These are phyloP conservation scores for Elsinoe perseae DNA, from an alignment of 2,329 filamentous ascomycete genomes.

Conservation along the genomic window DNA sequence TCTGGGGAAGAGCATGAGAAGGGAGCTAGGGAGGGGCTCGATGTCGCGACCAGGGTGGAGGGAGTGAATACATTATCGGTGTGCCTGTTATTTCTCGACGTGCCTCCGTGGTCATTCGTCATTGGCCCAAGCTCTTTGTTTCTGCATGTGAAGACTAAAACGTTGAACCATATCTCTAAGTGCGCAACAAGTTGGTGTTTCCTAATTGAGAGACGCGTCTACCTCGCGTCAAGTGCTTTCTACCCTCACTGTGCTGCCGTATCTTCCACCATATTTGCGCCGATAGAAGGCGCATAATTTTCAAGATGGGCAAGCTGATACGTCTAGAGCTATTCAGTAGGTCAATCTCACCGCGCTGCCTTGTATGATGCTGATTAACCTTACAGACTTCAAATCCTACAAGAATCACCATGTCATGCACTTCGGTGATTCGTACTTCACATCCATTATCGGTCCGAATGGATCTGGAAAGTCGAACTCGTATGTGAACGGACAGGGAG, in stretches of 20 bases:
- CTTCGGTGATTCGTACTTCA: conserved; percentile 97
- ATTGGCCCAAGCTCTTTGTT: conserved; percentile 15
- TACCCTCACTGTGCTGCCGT: neutral
- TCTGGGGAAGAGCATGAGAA: conserved; percentile 1
- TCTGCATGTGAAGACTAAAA: conserved; percentile 12
- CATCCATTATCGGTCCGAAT: conserved; percentile 98
- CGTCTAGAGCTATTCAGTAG: conserved; percentile 87
- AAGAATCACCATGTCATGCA: conserved; percentile 91
- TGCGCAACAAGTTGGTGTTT: neutral
- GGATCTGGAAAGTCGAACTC: conserved; percentile 98
- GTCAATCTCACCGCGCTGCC: conserved; percentile 27
- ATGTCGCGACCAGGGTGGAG: neutral
- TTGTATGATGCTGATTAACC: neutral
- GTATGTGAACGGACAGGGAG: conserved; percentile 42
- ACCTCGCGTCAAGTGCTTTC: neutral
- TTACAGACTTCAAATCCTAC: conserved; percentile 94
- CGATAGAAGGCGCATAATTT: neutral
- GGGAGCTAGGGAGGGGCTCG: neutral
- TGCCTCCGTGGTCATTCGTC: conserved; percentile 10
- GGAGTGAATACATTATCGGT: neutral
- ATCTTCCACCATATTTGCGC: neutral
- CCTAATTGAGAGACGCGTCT: conserved; percentile 8
- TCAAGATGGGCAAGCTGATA: conserved; percentile 89
- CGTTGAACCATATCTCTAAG: neutral
- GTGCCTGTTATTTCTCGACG: conserved; percentile 7